Conservation (phyloP, 257 asterid genomes). For the Fraxinus anomala region DNA sequence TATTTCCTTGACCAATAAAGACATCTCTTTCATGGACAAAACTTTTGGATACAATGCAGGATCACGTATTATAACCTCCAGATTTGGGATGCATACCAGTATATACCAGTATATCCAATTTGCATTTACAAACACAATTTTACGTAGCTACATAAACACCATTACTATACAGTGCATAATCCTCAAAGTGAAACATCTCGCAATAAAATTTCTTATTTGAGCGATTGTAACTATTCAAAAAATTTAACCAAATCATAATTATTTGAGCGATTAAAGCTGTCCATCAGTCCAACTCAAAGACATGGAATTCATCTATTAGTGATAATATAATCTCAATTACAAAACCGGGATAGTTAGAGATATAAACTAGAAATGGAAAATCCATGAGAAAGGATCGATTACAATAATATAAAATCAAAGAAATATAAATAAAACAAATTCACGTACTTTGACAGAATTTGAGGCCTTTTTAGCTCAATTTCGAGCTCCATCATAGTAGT, state of each 20-base stretch:
- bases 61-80: not conserved
- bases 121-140: not conserved
- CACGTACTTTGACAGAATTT: conserved; percentile 74
- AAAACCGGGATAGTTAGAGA: not conserved
- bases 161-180: not conserved
- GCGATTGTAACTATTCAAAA: no score
- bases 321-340: not conserved
- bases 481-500: conserved; percentile 68
- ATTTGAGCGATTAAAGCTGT: not conserved
- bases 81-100: not conserved
- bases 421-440: not conserved
- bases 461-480: conserved; percentile 85
- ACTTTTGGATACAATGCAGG: not conserved
- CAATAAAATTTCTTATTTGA: no score
- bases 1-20: not conserved
- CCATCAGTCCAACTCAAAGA: not conserved
- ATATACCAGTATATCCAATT: not conserved
- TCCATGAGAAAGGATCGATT: not conserved
- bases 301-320: not conserved
- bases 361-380: not conserved
- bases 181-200: not conserved
- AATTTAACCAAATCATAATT: no score
- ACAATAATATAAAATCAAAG: not conserved
- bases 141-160: not conserved
- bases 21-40: not conserved